These are phyloP conservation scores for Solanum tarapatanum DNA, from an alignment of 257 asterid species.

Conservation along the genomic window DNA sequence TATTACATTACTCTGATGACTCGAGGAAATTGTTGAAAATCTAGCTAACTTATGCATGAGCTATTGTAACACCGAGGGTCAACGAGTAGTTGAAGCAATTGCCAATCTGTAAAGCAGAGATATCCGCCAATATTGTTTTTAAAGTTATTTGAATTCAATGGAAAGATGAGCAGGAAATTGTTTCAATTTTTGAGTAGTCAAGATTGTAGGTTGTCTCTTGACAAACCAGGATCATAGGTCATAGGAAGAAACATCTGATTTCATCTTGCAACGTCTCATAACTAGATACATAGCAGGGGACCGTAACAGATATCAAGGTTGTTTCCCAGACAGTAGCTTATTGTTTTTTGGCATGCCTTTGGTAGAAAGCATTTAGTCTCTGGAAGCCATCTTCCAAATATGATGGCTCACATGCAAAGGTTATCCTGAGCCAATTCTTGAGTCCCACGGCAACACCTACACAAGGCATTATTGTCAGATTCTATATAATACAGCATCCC, in stretches of 20 bases:
- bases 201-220: neutral
- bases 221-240: too few relatives aligned
- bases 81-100: conserved; percentile 10
- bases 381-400: conserved; percentile 48
- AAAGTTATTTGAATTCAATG: neutral
- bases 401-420: conserved; percentile 63
- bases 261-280: neutral
- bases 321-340: conserved; percentile 7
- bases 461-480: neutral
- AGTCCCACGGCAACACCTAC: conserved; percentile 66
- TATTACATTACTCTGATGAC: neutral
- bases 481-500: neutral
- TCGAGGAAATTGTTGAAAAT: neutral
- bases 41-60: neutral
- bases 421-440: conserved; percentile 68
- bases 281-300: too few relatives aligned
- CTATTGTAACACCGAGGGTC: neutral
- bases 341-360: conserved; percentile 56
- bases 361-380: conserved; percentile 50
- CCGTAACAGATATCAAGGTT: too few relatives aligned
- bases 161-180: neutral
- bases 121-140: neutral
- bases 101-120: neutral
- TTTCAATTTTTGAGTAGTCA: neutral
- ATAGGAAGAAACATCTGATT: neutral